phyloP scores from a whole-genome alignment of 2,329 filamentous ascomycete genomes.

The Fusarium tanahbumbuense region DNA sequence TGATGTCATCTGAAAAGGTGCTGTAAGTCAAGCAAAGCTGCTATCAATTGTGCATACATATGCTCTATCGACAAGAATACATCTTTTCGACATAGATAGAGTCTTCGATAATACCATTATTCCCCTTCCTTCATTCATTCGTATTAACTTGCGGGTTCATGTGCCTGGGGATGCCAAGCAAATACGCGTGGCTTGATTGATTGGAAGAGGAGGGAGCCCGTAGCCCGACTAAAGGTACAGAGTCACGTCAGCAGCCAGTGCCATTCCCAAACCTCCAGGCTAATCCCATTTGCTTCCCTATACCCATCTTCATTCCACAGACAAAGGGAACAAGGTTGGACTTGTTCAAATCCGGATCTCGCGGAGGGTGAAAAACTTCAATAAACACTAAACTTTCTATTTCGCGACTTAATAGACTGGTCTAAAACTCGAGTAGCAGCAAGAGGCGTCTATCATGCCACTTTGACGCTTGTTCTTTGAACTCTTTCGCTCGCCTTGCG shows the following conservation, averaged over 20 bases:
- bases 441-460: constrained; percentile 34
- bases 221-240: constrained; percentile 22
- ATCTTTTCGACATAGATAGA: neutral
- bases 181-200: constrained; percentile 37
- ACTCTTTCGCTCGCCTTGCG: constrained; percentile 24
- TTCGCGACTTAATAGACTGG: constrained; percentile 6
- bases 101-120: neutral
- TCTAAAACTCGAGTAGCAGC: constrained; percentile 11
- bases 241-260: constrained; percentile 41
- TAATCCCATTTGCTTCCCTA: neutral
- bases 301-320: constrained; percentile 29
- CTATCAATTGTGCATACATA: neutral
- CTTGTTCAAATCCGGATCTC: constrained; percentile 36
- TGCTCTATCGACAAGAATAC: neutral
- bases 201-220: constrained; percentile 33
- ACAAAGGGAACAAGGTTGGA: constrained; percentile 31
- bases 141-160: constrained; percentile 9
- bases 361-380: constrained; percentile 15
- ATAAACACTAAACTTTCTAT: constrained; percentile 11
- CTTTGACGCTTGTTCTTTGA: constrained; percentile 21
- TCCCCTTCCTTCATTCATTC: neutral
- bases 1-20: constrained; percentile 18
- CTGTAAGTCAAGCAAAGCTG: neutral
- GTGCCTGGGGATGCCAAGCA: constrained; percentile 32
- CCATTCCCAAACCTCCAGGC: neutral